Percentiles rank a stretch among this genome's conserved stretches.
Conservation (phyloP, 148 eudicot genomes). For the Rhododendron simsii region DNA sequence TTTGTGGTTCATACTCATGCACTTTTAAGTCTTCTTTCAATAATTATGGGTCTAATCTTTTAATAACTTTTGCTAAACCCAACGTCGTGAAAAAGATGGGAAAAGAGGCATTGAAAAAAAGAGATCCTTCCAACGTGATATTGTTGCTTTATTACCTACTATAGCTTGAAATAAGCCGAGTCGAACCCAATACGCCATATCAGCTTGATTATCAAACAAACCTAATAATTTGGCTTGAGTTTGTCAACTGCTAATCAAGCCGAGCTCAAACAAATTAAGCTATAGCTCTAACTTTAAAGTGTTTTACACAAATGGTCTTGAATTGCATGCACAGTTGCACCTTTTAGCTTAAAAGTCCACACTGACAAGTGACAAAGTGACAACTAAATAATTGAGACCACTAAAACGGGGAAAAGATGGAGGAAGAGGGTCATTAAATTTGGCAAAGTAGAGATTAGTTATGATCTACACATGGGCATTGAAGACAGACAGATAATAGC, state of each 20-base stretch:
- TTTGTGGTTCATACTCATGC: not conserved
- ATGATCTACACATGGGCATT: not conserved
- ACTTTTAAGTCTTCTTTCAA: not conserved
- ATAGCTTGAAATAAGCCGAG: not conserved
- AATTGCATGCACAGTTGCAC: not conserved
- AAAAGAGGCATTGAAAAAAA: not conserved
- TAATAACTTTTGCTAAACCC: not conserved
- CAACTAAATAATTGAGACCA: not conserved
- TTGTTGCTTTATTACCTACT: not conserved
- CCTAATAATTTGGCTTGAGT: not conserved
- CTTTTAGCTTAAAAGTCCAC: not conserved
- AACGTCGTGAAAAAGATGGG: not conserved
- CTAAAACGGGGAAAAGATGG: not conserved
- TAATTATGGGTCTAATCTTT: not conserved
- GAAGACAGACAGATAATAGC: not conserved
- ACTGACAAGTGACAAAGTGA: not conserved
- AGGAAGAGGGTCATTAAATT: not conserved
- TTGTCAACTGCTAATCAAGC: not conserved
- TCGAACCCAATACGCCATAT: not conserved
- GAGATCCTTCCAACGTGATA: not conserved
- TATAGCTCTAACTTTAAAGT: not conserved
- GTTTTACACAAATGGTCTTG: not conserved
- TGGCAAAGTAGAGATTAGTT: not conserved
- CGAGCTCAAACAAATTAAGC: not conserved
- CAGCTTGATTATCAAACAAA: not conserved